Conservation (phyloP, 225 moss, liverwort and hornwort genomes). For the Pseudoscleropodium purum region DNA sequence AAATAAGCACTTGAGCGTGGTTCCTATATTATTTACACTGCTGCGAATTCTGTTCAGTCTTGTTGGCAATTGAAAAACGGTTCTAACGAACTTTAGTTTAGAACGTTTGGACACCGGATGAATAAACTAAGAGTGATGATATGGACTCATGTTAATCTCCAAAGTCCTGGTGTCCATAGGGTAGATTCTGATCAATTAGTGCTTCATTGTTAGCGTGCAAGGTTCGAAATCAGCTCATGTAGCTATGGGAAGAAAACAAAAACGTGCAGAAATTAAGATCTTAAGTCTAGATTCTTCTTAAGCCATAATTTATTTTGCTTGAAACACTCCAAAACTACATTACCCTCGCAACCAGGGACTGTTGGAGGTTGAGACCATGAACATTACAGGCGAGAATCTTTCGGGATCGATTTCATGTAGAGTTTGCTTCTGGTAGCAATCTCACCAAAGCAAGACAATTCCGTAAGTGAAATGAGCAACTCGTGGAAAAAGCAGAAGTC, state of each 20-base stretch:
- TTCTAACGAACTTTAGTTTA: neutral
- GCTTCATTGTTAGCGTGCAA: neutral
- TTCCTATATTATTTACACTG: neutral
- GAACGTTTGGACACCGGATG: neutral
- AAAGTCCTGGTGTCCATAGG: neutral
- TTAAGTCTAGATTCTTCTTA: neutral
- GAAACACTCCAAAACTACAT: neutral
- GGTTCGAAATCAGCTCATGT: neutral
- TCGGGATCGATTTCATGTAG: neutral
- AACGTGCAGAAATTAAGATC: neutral
- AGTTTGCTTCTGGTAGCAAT: neutral
- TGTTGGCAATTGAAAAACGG: neutral
- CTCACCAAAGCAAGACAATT: neutral
- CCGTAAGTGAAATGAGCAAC: neutral
- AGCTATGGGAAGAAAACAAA: neutral
- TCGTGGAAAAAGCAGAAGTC: neutral
- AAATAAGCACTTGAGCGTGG: neutral
- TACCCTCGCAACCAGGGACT: neutral
- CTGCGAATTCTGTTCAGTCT: neutral
- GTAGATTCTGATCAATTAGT: neutral
- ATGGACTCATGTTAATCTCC: neutral
- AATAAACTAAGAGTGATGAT: neutral
- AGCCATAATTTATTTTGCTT: neutral
- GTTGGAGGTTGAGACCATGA: neutral
- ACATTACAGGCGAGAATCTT: neutral